These are phyloP conservation scores for Naganishia cerealis DNA, from an alignment of 1,284 basidiomycete genomes.

Conservation along the genomic window DNA sequence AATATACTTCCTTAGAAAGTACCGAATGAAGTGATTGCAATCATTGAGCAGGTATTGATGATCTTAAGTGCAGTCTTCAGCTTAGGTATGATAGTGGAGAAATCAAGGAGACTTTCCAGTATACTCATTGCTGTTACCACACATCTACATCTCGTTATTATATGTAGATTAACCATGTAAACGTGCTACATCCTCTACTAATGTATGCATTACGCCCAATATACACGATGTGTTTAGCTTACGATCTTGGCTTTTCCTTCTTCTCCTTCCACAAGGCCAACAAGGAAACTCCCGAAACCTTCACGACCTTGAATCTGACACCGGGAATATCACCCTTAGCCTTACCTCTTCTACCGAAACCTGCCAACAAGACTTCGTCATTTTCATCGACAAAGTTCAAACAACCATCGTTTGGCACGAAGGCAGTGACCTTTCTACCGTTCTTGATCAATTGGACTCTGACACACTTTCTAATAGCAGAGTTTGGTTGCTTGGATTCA, in stretches of 20 bases:
- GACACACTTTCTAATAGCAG: conserved; percentile 99
- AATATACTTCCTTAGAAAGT: too few species aligned
- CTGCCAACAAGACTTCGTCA: conserved; percentile 98
- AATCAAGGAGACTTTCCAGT: too few species aligned
- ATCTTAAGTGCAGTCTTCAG: too few species aligned
- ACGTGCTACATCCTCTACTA: too few species aligned
- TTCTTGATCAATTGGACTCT: conserved; percentile 99
- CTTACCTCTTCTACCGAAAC: conserved; percentile 99
- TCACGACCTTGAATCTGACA: conserved; percentile 98
- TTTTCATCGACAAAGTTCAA: conserved; percentile 98
- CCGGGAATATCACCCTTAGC: conserved; percentile 62
- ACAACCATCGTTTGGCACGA: conserved; percentile 93
- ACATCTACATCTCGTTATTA: too few species aligned
- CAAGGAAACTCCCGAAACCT: conserved; percentile 98
- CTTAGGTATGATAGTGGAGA: too few species aligned
- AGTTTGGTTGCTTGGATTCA: conserved; percentile 84
- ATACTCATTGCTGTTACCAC: too few species aligned
- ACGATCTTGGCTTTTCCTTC: conserved; percentile 94
- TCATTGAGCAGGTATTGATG: too few species aligned
- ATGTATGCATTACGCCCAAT: too few species aligned
- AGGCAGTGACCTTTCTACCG: conserved; percentile 98
- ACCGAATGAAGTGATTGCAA: too few species aligned
- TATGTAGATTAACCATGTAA: too few species aligned
- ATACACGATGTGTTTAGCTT: too few species aligned
- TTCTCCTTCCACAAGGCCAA: conserved; percentile 98